Evolutionary conservation across 106 monocot genomes (phyloP), one percentile per base, ranked within the genome.

Genomic region (Alisma plantagoaquatica): DNA sequence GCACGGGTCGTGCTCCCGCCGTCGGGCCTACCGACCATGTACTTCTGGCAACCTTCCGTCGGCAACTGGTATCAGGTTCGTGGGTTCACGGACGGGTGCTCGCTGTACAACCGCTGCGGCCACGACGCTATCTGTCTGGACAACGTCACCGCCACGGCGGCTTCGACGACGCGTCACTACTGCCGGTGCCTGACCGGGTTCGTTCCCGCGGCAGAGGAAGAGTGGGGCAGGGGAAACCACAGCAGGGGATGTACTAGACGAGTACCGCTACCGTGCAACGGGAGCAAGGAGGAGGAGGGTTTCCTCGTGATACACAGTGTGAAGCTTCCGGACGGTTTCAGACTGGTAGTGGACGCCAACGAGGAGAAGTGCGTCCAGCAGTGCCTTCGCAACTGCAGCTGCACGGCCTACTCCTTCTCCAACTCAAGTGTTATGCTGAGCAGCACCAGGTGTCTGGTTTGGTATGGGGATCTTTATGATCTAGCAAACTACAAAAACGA

Each of bases 381-480:
- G 38, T 72, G 71, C 25, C 23, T 31, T 4, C n/a, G 3, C 27
- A 51, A 27, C 22, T 64, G 57, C 27, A 25, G 48, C 10, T 73
- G 72, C n/a, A 65, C 32, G 2, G 72, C 72, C 4, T 73, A 73
- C 41, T 33, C 59, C 42, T 73, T 46, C 30, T 10, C 43, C 6
- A 35, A 43, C 19, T 1, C 46, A 28, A 65, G 12, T 24, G 12
- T 1, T 8, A 29, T 3, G 7, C 11, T 16, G 4, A 43, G 15
- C 27, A 18, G 20, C 14, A 28, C 51, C 2, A 31, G 44, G 33
- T 73, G 72, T 33, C 27, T 72, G 57, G 24, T 72, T n/a, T 72
- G 72, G 72, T 1, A 24, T 3, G 65, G 46, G 18, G 65, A 72
- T 4, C 38, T 72, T 23, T 6, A 46, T 3, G 65, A 72, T 46